phyloP scores from a whole-genome alignment of 352 stramenopile genomes.

The Blastocystis sp. region DNA sequence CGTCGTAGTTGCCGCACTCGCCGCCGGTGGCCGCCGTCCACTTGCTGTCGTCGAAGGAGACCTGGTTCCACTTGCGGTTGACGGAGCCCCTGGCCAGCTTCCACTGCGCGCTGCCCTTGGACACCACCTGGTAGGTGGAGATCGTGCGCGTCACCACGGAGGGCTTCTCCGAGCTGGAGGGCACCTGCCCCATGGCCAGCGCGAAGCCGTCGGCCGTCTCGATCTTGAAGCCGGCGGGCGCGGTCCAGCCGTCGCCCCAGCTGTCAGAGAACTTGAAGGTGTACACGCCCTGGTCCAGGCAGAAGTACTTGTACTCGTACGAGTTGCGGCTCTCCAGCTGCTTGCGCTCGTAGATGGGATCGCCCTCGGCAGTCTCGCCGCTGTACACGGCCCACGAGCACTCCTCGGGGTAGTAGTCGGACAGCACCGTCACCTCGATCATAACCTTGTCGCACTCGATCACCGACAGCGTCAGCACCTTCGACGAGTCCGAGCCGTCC shows the following conservation, averaged over 20 bases:
- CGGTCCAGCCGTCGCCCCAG: slow-evolving; percentile 39
- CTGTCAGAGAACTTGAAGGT: slow-evolving; percentile 61
- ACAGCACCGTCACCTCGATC: slow-evolving; percentile 29
- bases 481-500: slow-evolving; percentile 31
- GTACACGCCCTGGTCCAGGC: slow-evolving; percentile 46
- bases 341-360: background rate
- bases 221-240: slow-evolving; percentile 42
- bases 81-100: background rate
- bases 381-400: slow-evolving; percentile 11
- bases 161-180: background rate
- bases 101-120: background rate
- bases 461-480: slow-evolving; percentile 12
- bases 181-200: slow-evolving; percentile 1
- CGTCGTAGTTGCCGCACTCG: slow-evolving; percentile 4
- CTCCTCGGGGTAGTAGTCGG: slow-evolving; percentile 32
- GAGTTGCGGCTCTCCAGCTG: background rate
- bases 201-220: background rate
- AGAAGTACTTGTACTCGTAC: slow-evolving; percentile 66
- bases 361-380: background rate
- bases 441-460: slow-evolving; percentile 63
- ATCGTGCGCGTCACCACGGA: slow-evolving; percentile 24
- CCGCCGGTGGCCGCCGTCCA: background rate
- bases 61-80: background rate
- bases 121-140: background rate
- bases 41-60: slow-evolving; percentile 12